Conservation (phyloP, 2,329 filamentous ascomycete genomes). For the Diaporthe amygdali region DNA sequence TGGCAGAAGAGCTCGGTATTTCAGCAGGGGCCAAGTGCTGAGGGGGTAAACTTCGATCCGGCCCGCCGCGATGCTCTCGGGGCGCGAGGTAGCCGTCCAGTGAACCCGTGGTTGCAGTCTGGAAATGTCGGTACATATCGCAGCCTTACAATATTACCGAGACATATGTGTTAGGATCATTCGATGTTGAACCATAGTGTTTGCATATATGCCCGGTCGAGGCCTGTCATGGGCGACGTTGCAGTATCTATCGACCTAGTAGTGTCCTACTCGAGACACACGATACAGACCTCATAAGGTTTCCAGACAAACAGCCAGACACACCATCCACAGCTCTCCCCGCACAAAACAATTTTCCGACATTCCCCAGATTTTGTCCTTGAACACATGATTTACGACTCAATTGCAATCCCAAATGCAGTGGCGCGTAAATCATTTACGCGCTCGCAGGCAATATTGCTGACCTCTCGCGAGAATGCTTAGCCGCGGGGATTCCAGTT, state of each 20-base stretch:
- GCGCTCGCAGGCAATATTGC: neutral
- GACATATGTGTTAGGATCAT: no score
- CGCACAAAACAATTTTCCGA: constrained; percentile 1
- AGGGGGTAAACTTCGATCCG: constrained; percentile 16
- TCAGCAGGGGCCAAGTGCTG: neutral
- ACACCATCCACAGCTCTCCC: neutral
- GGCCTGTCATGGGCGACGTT: neutral
- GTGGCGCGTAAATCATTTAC: neutral
- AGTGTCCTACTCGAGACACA: neutral
- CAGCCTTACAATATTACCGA: neutral
- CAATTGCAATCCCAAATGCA: no score
- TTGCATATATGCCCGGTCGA: neutral
- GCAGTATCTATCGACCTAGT: no score
- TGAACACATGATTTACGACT: neutral
- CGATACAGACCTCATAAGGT: neutral
- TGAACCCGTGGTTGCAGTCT: neutral
- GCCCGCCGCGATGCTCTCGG: neutral
- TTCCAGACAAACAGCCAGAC: neutral
- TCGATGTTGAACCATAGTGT: neutral
- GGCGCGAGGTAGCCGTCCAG: neutral
- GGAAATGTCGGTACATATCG: neutral
- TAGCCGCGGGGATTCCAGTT: constrained; percentile 7
- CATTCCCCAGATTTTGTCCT: neutral
- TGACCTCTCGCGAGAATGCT: neutral
- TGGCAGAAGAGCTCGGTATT: constrained; percentile 8